A percentile compares a stretch with the other conserved stretches of the same genome.
Evolutionary conservation across 495 filamentous ascomycete species (phyloP).

Genomic region (Penicillium manginii): DNA sequence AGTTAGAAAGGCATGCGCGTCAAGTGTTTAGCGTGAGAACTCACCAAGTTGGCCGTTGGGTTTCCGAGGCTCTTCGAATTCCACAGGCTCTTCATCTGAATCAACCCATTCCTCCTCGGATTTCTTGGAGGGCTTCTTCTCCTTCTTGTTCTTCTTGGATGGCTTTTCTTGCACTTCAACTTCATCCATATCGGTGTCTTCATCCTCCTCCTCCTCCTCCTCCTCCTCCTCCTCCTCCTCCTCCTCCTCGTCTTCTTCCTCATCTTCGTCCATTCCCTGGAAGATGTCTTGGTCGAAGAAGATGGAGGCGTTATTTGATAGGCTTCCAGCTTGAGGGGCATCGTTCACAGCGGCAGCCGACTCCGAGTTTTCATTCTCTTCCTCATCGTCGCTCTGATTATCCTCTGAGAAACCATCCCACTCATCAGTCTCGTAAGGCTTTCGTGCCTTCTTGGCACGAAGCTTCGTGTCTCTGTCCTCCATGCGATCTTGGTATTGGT

Average conservation of each 20-base stretch:
- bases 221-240: constrained; percentile 31
- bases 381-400: constrained; percentile 56
- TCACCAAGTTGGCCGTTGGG: constrained; percentile 72
- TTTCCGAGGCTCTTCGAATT: constrained; percentile 66
- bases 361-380: constrained; percentile 59
- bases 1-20: constrained; percentile 29
- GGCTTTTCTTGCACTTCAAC: constrained; percentile 24
- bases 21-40: constrained; percentile 14
- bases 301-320: constrained; percentile 79
- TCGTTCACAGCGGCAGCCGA: constrained; percentile 50
- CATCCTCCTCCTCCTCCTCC: constrained; percentile 17
- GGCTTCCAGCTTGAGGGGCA: constrained; percentile 49
- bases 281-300: constrained; percentile 99
- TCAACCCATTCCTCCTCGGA: constrained; percentile 62
- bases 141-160: constrained; percentile 28
- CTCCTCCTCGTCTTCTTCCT: constrained; percentile 44
- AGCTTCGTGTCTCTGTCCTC: constrained; percentile 81
- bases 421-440: constrained; percentile 81
- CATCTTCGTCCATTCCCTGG: constrained; percentile 67
- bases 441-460: constrained; percentile 83
- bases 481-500: constrained; percentile 79
- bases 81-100: constrained; percentile 64
- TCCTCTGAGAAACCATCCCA: constrained; percentile 87
- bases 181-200: constrained; percentile 21
- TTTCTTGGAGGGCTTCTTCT: constrained; percentile 49